These are phyloP conservation scores for Yamagishiella unicocca DNA, from an alignment of 139 green algal species.

Conservation along the genomic window DNA sequence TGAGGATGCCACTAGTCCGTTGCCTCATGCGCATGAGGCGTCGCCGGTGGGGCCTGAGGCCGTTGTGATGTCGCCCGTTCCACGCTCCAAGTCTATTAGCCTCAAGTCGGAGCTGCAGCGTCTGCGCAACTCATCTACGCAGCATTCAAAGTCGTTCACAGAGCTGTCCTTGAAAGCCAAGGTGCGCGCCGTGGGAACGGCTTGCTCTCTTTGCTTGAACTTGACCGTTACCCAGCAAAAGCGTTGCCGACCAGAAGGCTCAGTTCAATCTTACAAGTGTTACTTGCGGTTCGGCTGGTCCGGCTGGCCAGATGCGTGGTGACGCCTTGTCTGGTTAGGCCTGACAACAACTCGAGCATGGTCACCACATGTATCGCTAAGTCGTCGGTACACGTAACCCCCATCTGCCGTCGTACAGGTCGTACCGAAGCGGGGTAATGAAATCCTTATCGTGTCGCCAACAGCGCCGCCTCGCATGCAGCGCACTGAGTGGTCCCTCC, in stretches of 20 bases:
- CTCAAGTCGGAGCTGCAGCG: conserved; percentile 25
- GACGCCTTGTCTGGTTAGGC: too few relatives aligned
- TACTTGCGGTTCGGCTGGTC: too few relatives aligned
- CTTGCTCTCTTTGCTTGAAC: too few relatives aligned
- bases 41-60: background rate
- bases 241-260: too few relatives aligned
- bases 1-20: background rate
- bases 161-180: conserved; percentile 35
- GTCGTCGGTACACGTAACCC: background rate
- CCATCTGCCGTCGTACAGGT: background rate
- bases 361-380: too few relatives aligned
- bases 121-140: background rate
- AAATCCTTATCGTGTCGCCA: conserved; percentile 35
- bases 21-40: background rate
- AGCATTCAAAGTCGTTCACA: conserved; percentile 43
- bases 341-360: too few relatives aligned
- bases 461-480: conserved; percentile 53
- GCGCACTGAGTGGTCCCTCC: conserved; percentile 50
- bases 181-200: background rate
- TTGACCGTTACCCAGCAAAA: too few relatives aligned
- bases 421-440: conserved; percentile 39
- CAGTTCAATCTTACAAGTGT: too few relatives aligned
- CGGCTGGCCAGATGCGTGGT: too few relatives aligned
- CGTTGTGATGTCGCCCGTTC: background rate
- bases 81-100: conserved; percentile 19